Percentiles rank a stretch among this genome's conserved stretches.
Conservation (phyloP, 1,139 yeast species). For the Yamadazyma atlantica region DNA sequence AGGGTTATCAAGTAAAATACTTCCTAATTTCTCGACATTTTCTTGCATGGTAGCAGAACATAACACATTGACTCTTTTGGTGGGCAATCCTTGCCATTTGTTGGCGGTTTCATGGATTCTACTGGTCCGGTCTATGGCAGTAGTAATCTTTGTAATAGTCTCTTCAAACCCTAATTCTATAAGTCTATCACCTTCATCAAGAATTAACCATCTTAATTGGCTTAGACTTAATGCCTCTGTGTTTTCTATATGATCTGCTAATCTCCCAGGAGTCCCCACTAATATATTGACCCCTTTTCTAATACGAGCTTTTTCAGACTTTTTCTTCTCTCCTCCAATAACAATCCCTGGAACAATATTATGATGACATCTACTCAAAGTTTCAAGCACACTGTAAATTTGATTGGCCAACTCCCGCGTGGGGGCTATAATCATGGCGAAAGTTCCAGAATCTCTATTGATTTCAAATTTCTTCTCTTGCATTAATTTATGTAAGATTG, state of each 20-base stretch:
- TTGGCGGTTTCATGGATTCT: slow-evolving; percentile 37
- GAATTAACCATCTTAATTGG: slow-evolving; percentile 75
- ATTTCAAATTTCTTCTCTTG: slow-evolving; percentile 43
- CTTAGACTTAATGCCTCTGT: slow-evolving; percentile 69
- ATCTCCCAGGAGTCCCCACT: slow-evolving; percentile 90
- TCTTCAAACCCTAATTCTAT: slow-evolving; percentile 97
- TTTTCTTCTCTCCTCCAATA: slow-evolving; percentile 93
- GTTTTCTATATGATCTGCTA: slow-evolving; percentile 89
- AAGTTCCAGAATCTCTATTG: slow-evolving; percentile 77
- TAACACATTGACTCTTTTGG: slow-evolving; percentile 68
- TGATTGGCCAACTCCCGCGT: slow-evolving; percentile 95
- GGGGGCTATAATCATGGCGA: slow-evolving; percentile 85
- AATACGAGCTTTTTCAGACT: slow-evolving; percentile 85
- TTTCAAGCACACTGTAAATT: slow-evolving; percentile 77
- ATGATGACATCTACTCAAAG: slow-evolving; percentile 69
- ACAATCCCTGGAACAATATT: slow-evolving; percentile 89
- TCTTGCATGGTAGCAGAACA: slow-evolving; percentile 95
- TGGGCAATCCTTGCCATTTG: slow-evolving; percentile 60
- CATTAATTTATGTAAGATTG: slow-evolving; percentile 75
- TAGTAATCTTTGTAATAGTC: slow-evolving; percentile 75
- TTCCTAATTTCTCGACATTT: slow-evolving; percentile 78
- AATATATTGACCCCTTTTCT: slow-evolving; percentile 87
- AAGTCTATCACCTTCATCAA: slow-evolving; percentile 95
- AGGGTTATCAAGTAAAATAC: slow-evolving; percentile 68
- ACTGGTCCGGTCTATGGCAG: slow-evolving; percentile 48